Conservation (phyloP, 345 rosid species). For the Citrus glauca region DNA sequence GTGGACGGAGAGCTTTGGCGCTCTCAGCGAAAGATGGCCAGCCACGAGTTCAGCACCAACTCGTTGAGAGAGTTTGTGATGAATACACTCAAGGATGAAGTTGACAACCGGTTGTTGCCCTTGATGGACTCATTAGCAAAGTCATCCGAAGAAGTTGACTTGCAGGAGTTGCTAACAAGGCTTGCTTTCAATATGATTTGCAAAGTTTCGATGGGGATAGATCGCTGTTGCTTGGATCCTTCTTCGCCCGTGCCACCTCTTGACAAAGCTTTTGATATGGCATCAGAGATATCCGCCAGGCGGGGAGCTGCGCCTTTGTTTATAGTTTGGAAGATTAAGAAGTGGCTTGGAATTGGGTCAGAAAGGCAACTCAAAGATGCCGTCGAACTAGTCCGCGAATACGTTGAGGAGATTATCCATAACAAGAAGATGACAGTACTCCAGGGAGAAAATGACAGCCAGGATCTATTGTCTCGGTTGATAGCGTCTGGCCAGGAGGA, state of each 20-base stretch:
- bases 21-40: constrained; percentile 49
- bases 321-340: constrained; percentile 63
- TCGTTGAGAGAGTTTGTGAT: constrained; percentile 37
- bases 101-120: constrained; percentile 42
- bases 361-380: constrained; percentile 52
- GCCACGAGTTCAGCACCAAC: constrained; percentile 46
- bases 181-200: constrained; percentile 48
- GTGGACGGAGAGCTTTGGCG: constrained; percentile 66
- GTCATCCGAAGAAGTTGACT: constrained; percentile 29
- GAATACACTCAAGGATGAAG: constrained; percentile 33
- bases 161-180: constrained; percentile 56
- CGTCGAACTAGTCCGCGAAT: constrained; percentile 27
- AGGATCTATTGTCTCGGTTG: constrained; percentile 47
- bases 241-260: constrained; percentile 28
- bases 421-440: constrained; percentile 25
- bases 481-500: constrained; percentile 37
- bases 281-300: constrained; percentile 51
- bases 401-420: constrained; percentile 22
- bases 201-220: constrained; percentile 48
- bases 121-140: constrained; percentile 36
- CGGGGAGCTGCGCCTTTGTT: constrained; percentile 51
- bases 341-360: constrained; percentile 47
- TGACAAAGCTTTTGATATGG: constrained; percentile 47
- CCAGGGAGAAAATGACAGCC: background rate
- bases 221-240: constrained; percentile 36